Percentiles rank a stretch among this genome's conserved stretches.
Conservation (phyloP, 2,329 filamentous ascomycete genomes). For the Xylaria sp. region DNA sequence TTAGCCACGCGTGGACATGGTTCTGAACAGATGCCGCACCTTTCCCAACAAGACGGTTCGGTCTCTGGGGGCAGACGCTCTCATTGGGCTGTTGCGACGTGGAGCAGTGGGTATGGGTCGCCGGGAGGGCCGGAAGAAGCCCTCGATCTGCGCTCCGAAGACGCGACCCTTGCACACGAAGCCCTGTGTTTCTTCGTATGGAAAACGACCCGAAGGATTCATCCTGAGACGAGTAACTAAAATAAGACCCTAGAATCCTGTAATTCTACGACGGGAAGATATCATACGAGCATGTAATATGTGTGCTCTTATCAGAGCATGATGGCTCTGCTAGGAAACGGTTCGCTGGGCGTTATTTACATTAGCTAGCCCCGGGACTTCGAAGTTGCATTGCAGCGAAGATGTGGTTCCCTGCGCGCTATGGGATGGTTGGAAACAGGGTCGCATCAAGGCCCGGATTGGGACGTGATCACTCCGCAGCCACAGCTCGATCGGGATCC, state of each 20-base stretch:
- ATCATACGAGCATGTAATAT: no score
- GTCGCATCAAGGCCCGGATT: neutral
- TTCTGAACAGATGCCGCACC: constrained; percentile 3
- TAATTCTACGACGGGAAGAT: neutral
- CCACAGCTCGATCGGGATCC: neutral
- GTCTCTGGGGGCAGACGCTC: neutral
- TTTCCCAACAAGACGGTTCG: constrained; percentile 12
- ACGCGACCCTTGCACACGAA: neutral
- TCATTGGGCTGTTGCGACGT: constrained; percentile 10
- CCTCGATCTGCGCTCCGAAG: neutral
- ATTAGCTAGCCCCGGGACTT: neutral
- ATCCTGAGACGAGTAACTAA: neutral
- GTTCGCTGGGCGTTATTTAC: no score
- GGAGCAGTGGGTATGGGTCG: neutral
- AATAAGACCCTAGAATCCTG: neutral
- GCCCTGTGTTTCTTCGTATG: neutral
- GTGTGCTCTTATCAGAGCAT: no score
- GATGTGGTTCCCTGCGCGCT: neutral
- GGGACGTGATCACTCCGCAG: neutral
- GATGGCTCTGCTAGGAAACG: no score
- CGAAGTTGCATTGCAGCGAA: neutral
- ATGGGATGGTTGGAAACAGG: neutral
- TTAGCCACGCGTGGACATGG: constrained; percentile 1
- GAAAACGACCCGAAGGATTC: neutral
- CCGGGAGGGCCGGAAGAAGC: neutral